phyloP scores from a whole-genome alignment of 1,284 basidiomycete species.

The Boletus calvinii region DNA sequence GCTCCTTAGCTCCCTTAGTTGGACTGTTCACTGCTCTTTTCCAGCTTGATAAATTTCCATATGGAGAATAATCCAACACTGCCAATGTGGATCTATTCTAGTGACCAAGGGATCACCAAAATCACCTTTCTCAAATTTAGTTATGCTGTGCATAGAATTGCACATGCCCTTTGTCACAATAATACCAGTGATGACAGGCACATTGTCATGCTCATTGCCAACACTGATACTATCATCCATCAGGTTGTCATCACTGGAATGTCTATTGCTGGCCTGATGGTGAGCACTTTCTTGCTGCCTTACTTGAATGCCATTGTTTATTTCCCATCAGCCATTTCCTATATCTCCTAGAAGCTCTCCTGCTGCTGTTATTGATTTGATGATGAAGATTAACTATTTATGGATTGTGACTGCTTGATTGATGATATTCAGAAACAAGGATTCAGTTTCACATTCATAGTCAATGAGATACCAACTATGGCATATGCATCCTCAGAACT shows the following conservation, averaged over 20 bases:
- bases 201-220: constrained; percentile 1
- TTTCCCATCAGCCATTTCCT: not conserved
- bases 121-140: constrained; percentile 8
- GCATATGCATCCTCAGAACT: not conserved
- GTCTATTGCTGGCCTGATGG: not conserved
- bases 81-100: constrained; percentile 7
- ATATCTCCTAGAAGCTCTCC: not conserved
- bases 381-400: constrained; percentile 1
- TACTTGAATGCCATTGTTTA: not conserved
- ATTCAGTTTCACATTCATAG: not conserved
- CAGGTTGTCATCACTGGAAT: not conserved
- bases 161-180: not conserved
- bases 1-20: not conserved
- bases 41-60: constrained; percentile 21
- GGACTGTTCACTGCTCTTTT: constrained; percentile 17
- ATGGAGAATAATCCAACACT: constrained; percentile 18
- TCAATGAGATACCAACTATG: not conserved
- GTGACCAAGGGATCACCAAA: not conserved
- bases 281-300: not conserved
- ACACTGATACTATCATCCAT: not conserved
- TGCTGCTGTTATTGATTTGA: not conserved
- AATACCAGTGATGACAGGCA: not conserved
- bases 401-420: not conserved
- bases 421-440: not conserved
- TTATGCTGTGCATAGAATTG: not conserved